These are phyloP conservation scores for Pinus taeda DNA, from an alignment of 75 land plant genomes.

Conservation along the genomic window DNA sequence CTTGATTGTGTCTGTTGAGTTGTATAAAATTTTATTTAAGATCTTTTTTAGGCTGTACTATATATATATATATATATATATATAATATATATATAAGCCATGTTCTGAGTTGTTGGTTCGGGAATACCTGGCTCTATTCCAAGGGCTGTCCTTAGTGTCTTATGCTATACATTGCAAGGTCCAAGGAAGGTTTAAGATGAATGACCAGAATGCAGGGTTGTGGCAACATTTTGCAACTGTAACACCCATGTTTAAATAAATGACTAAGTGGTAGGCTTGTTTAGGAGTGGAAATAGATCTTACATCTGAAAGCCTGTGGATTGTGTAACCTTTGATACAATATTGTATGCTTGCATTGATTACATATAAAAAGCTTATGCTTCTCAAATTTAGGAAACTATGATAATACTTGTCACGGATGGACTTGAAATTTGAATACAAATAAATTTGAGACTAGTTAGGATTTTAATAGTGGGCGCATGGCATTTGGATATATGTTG, in stretches of 20 bases:
- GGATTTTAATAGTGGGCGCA: no score
- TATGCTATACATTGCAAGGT: neutral
- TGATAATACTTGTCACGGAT: no score
- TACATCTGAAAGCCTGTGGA: neutral
- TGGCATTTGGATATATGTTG: no score
- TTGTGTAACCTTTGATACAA: neutral
- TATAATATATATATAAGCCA: no score
- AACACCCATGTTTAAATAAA: no score
- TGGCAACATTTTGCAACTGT: neutral
- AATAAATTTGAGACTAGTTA: no score
- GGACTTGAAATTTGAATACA: no score
- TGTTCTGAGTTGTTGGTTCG: neutral
- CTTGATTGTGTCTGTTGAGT: neutral
- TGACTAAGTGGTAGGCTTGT: no score
- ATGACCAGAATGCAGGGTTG: neutral
- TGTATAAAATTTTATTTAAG: neutral
- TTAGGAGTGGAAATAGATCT: neutral
- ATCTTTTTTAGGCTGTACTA: neutral
- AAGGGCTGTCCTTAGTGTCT: neutral
- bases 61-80: no score
- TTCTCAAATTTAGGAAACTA: no score
- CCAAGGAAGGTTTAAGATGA: neutral
- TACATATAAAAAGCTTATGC: neutral
- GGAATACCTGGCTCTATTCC: neutral
- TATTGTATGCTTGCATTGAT: neutral